Conservation (phyloP, 2,329 filamentous ascomycete genomes). For the Colletotrichum sp. region DNA sequence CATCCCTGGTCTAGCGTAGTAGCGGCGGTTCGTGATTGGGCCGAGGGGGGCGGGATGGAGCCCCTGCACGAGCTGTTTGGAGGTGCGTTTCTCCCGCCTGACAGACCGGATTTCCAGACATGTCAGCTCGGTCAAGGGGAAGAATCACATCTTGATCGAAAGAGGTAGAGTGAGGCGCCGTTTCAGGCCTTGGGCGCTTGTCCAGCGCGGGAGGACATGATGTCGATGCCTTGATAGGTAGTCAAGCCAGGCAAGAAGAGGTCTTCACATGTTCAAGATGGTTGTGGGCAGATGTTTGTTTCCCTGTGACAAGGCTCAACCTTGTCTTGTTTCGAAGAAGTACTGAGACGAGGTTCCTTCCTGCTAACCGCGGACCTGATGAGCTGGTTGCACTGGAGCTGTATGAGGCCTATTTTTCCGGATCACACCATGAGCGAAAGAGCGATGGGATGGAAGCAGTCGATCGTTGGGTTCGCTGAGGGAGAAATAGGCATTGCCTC, state of each 20-base stretch:
- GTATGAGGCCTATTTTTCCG: background rate
- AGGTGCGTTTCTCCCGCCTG: background rate
- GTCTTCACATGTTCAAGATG: background rate
- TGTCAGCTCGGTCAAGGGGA: background rate
- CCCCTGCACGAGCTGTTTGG: background rate
- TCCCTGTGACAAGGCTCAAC: background rate
- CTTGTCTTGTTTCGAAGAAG: background rate
- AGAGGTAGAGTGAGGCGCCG: background rate
- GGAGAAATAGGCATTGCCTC: background rate
- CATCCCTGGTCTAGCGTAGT: slow-evolving; percentile 8
- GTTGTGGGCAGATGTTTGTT: background rate
- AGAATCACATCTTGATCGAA: background rate
- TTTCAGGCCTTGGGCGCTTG: background rate
- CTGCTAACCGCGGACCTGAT: background rate
- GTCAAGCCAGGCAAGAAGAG: background rate
- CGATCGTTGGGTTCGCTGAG: background rate
- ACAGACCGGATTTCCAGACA: background rate
- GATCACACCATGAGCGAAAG: background rate
- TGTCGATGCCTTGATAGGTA: background rate
- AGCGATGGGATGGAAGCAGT: background rate
- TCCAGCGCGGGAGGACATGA: background rate
- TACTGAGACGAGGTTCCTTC: background rate
- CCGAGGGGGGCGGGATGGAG: background rate
- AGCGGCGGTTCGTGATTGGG: background rate
- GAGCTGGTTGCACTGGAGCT: background rate